Percentiles rank a stretch among this genome's conserved stretches.
Conservation (phyloP, 2,329 filamentous ascomycete species). For the Ophiocordyceps camponoti-leonardi region DNA sequence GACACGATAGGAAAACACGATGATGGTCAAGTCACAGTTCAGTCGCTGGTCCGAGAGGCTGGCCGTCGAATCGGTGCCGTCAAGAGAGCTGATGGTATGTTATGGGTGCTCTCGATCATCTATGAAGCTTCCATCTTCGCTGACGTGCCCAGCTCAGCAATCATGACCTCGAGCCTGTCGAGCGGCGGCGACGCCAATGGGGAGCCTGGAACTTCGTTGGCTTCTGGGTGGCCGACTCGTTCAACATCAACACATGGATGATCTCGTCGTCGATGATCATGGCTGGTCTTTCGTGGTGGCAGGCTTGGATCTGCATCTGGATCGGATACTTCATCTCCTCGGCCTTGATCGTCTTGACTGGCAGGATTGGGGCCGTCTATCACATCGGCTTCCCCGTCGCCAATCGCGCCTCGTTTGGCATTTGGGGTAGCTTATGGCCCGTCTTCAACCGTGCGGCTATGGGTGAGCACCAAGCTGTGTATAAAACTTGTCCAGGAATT, state of each 20-base stretch:
- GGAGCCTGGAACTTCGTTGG: conserved; percentile 74
- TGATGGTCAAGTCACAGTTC: conserved; percentile 18
- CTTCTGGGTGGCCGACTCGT: conserved; percentile 73
- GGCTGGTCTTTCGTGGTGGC: conserved; percentile 73
- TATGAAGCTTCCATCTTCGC: background rate
- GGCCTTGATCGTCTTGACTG: conserved; percentile 59
- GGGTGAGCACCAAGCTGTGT: conserved; percentile 19
- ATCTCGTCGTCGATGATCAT: conserved; percentile 73
- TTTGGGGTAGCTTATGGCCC: conserved; percentile 81
- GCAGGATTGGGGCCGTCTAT: conserved; percentile 71
- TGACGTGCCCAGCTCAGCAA: conserved; percentile 47
- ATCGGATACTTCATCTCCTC: conserved; percentile 66
- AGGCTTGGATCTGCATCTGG: conserved; percentile 80
- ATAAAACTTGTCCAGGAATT: background rate
- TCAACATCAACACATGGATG: conserved; percentile 93
- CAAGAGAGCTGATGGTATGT: conserved; percentile 60
- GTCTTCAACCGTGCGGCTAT: conserved; percentile 80
- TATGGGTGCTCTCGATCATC: background rate
- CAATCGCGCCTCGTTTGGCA: conserved; percentile 62
- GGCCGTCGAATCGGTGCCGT: conserved; percentile 56
- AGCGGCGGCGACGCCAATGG: conserved; percentile 68
- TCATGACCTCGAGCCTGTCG: conserved; percentile 65
- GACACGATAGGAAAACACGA: background rate
- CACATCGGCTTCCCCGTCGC: conserved; percentile 82
- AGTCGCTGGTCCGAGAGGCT: conserved; percentile 38